Base-by-base conservation (phyloP, 2,329 filamentous ascomycete species). In the Pseudocercospora ulei region DNA sequence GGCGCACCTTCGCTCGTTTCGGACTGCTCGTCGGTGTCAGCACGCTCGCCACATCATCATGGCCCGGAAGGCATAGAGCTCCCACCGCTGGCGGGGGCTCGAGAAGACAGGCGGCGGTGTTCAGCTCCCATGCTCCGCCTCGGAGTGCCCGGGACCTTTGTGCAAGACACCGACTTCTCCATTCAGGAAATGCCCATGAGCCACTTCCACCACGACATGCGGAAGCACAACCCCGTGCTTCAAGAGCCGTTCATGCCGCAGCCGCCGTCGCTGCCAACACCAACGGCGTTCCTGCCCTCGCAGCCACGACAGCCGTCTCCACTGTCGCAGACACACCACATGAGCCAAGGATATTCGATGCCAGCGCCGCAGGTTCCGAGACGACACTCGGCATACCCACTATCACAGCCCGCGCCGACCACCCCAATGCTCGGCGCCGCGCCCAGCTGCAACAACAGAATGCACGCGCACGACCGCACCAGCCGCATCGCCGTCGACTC, bases 1-100 rank as follows among this genome's bases (percentile, higher is more conserved):
- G 67, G 68, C 18, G 74, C 77, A 3, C 79, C 79, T 4, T 82
- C 80, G 1, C 68, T 84, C 46, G 69, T 82, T 34, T 85, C 82
- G 0, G 83, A 90, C 57, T 63, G 57, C 33, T 67, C 65, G 12
- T 68, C 66, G 16, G 61, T 65, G 44, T 63, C 65, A 16, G 52
- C 54, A 2, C 60, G 66, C 33, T 69, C 66, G 30, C 66, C 66
- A 13, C 61, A 62, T 35, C 60, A 62, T 38, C 62, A 62, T 16
- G 58, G 61, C n/a, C 63, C 48, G 62, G 27, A 36, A 5, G 35
- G 35, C 9, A 61, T 67, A n/a, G 65, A 69, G 46, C 61, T 67
- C 20, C 58, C 59, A 28, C 58, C 58, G n/a, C 54, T 62, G 20
- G 52, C 55, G 9, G 51, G 55, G 14, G 47, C 49, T 12, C 41